Percentiles rank a stretch among this genome's conserved stretches.
Evolutionary conservation across 306 rosid species (phyloP).

Genomic region (Alnus rubra): DNA sequence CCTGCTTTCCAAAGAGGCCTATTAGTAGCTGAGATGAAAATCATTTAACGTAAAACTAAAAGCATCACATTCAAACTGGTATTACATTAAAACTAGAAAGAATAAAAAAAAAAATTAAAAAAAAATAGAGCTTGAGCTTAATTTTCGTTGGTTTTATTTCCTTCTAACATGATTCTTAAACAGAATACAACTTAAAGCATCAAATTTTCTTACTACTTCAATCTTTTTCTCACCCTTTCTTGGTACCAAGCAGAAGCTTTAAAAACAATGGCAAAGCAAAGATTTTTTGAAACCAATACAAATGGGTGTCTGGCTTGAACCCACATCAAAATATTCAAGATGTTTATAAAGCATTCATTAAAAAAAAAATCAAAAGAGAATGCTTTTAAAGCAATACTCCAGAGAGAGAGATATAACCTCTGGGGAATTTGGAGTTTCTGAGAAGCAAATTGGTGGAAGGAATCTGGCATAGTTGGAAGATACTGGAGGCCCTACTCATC

Average conservation of each 20-base stretch:
- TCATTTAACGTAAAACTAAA: constrained; percentile 12
- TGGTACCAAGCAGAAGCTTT: neutral
- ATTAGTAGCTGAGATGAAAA: constrained; percentile 6
- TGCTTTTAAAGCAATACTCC: neutral
- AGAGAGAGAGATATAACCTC: constrained; percentile 38
- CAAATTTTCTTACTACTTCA: neutral
- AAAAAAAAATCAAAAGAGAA: neutral
- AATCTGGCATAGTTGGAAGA: constrained; percentile 54
- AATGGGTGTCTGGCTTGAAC: neutral
- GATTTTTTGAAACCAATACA: neutral
- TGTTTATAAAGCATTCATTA: neutral
- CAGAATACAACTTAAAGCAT: neutral
- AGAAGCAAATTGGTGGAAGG: constrained; percentile 45
- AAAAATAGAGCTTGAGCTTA: neutral
- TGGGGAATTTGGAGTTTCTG: constrained; percentile 29
- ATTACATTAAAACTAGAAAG: neutral
- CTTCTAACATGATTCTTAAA: neutral
- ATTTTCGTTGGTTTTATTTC: neutral
- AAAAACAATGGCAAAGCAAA: neutral
- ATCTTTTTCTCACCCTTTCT: neutral
- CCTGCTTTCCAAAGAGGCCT: constrained; percentile 32
- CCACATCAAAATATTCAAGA: neutral
- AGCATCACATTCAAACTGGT: neutral
- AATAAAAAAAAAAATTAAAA: neutral
- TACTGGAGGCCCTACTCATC: constrained; percentile 58